Evolutionary conservation across 805 yeast species (phyloP).

Genomic region (Myxozyma lipomycoides): DNA sequence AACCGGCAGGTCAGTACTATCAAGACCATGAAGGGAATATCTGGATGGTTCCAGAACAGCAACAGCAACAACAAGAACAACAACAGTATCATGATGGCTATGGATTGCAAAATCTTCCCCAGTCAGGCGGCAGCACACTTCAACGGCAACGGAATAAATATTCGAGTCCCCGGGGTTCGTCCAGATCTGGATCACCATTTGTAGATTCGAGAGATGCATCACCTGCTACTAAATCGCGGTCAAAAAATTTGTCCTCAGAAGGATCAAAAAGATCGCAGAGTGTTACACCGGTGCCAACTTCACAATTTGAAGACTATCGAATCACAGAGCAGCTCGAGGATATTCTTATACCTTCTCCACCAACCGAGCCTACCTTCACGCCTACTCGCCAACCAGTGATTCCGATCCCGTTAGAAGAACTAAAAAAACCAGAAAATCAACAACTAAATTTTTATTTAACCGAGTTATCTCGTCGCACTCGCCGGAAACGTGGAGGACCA

Average conservation of each 20-base stretch:
- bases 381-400: constrained; percentile 37
- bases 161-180: not conserved
- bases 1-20: constrained; percentile 13
- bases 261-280: not conserved
- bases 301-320: constrained; percentile 20
- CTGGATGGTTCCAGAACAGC: constrained; percentile 8
- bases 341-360: not conserved
- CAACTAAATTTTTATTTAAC: constrained; percentile 28
- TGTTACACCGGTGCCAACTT: not conserved
- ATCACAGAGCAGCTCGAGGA: not conserved
- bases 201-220: not conserved
- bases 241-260: not conserved
- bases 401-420: constrained; percentile 37
- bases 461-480: not conserved
- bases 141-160: no score
- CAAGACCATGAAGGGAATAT: constrained; percentile 21
- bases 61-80: not conserved
- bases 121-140: no score
- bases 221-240: not conserved
- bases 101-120: no score
- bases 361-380: constrained; percentile 1
- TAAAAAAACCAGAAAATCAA: constrained; percentile 21
- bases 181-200: constrained; percentile 10
- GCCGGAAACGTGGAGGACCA: not conserved
- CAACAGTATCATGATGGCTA: not conserved